These are phyloP conservation scores for Cercospora zeae-maydis DNA, from an alignment of 2,329 filamentous ascomycete species.

Conservation along the genomic window DNA sequence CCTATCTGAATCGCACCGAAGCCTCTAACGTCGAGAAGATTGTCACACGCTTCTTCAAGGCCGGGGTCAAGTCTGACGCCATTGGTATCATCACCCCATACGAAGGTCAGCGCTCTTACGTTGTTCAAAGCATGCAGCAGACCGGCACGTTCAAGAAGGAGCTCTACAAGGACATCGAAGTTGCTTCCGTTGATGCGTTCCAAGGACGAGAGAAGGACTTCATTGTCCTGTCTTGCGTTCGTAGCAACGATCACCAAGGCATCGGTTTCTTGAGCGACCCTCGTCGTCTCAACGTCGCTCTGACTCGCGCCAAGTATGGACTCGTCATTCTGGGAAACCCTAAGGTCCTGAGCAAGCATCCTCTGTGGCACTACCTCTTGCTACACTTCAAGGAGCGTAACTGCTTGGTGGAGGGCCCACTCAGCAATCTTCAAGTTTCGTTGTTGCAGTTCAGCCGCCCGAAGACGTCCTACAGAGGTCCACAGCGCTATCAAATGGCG, in stretches of 20 bases:
- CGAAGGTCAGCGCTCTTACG: conserved; percentile 95
- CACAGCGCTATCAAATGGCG: conserved; percentile 80
- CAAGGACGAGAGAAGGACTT: conserved; percentile 99
- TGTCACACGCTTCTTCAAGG: conserved; percentile 97
- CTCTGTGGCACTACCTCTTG: conserved; percentile 92
- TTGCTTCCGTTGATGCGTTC: conserved; percentile 97
- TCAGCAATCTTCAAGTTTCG: conserved; percentile 93
- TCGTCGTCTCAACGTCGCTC: conserved; percentile 90
- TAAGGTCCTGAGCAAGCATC: conserved; percentile 95
- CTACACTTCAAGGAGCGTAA: conserved; percentile 96
- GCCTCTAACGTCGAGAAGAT: conserved; percentile 98
- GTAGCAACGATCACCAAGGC: conserved; percentile 97
- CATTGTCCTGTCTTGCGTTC: conserved; percentile 94
- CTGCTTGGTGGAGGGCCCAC: conserved; percentile 89
- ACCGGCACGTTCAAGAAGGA: conserved; percentile 98
- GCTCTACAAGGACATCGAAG: conserved; percentile 96
- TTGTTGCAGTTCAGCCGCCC: conserved; percentile 92
- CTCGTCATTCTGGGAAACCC: conserved; percentile 96
- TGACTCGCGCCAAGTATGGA: conserved; percentile 95
- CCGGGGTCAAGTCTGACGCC: conserved; percentile 85
- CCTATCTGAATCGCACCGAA: conserved; percentile 95
- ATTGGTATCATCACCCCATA: conserved; percentile 99
- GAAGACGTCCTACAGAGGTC: conserved; percentile 84
- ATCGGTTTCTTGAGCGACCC: conserved; percentile 98
- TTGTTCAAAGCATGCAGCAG: conserved; percentile 99